phyloP scores from a whole-genome alignment of 106 monocot genomes.

The Phalaenopsis aphrodite region DNA sequence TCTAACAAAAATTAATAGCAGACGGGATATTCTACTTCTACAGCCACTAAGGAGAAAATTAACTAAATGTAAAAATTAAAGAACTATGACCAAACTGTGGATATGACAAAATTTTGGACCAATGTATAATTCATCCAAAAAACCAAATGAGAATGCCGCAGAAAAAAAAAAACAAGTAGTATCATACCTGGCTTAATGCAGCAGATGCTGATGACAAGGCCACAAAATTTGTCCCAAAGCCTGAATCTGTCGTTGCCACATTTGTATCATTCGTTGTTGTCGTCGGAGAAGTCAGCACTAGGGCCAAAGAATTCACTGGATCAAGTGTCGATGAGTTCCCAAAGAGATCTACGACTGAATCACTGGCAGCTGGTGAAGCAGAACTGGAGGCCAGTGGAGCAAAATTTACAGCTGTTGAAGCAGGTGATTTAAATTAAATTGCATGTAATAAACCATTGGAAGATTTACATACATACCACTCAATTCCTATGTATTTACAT shows the following conservation, averaged over 20 bases:
- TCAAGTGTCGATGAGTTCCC: slow-evolving; percentile 41
- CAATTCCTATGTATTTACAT: too few relatives aligned
- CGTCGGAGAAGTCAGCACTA: slow-evolving; percentile 37
- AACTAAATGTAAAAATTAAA: neutral
- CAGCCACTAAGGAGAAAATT: neutral
- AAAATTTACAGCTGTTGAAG: slow-evolving; percentile 8
- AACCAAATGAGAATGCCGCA: neutral
- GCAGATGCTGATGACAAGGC: slow-evolving; percentile 32
- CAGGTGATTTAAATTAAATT: neutral
- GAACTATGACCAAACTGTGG: neutral
- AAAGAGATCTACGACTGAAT: slow-evolving; percentile 58
- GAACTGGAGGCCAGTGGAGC: slow-evolving; percentile 6
- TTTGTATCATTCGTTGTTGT: slow-evolving; percentile 19
- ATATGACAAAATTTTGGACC: neutral
- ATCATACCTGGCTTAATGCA: slow-evolving; percentile 50
- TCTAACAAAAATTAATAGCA: too few relatives aligned
- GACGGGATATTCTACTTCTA: neutral
- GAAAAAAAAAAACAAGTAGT: neutral
- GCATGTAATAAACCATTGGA: neutral
- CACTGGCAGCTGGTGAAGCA: slow-evolving; percentile 26
- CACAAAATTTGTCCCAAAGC: slow-evolving; percentile 37
- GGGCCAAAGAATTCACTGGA: slow-evolving; percentile 55
- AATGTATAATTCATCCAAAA: neutral
- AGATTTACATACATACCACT: too few relatives aligned
- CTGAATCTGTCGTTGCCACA: slow-evolving; percentile 25